phyloP scores from a whole-genome alignment of 768 basidiomycete genomes.

The Fomitopsis serialis region DNA sequence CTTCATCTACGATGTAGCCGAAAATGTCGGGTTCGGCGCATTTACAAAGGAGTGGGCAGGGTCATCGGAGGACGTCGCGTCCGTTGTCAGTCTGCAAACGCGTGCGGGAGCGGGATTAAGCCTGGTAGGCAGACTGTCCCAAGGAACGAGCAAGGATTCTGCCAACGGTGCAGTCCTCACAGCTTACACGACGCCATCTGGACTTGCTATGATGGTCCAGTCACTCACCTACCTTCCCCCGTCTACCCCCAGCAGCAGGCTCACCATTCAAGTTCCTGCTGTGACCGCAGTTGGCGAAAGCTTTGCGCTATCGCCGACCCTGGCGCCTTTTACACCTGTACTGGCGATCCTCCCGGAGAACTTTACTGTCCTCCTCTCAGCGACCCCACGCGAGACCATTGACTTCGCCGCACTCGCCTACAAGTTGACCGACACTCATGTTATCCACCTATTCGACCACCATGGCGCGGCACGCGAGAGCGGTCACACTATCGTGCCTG shows the following conservation, averaged over 20 bases:
- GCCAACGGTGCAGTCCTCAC: slow-evolving; percentile 58
- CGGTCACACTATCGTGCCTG: slow-evolving; percentile 44
- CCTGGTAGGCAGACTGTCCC: slow-evolving; percentile 73
- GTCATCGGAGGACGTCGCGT: slow-evolving; percentile 35
- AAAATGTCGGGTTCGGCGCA: slow-evolving; percentile 77
- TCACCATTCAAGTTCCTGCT: slow-evolving; percentile 81
- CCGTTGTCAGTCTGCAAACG: slow-evolving; percentile 71
- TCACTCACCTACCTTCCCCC: slow-evolving; percentile 70
- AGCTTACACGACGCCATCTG: slow-evolving; percentile 78
- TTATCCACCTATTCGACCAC: slow-evolving; percentile 90
- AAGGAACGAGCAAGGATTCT: slow-evolving; percentile 69
- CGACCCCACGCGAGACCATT: slow-evolving; percentile 77
- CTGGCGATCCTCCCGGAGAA: slow-evolving; percentile 58
- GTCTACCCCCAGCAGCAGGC: slow-evolving; percentile 54
- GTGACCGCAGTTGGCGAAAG: slow-evolving; percentile 60
- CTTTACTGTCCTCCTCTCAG: slow-evolving; percentile 73
- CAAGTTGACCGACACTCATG: slow-evolving; percentile 56
- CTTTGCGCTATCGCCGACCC: slow-evolving; percentile 71
- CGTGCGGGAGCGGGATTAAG: slow-evolving; percentile 79
- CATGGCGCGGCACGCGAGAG: slow-evolving; percentile 73
- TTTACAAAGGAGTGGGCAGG: slow-evolving; percentile 63
- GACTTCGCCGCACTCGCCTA: slow-evolving; percentile 79
- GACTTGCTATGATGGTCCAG: slow-evolving; percentile 78
- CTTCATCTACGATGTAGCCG: slow-evolving; percentile 80
- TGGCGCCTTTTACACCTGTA: slow-evolving; percentile 59